Percentiles rank a stretch among this genome's conserved stretches.
Conservation (phyloP, 2,329 filamentous ascomycete species). For the Escovopsis sp. region DNA sequence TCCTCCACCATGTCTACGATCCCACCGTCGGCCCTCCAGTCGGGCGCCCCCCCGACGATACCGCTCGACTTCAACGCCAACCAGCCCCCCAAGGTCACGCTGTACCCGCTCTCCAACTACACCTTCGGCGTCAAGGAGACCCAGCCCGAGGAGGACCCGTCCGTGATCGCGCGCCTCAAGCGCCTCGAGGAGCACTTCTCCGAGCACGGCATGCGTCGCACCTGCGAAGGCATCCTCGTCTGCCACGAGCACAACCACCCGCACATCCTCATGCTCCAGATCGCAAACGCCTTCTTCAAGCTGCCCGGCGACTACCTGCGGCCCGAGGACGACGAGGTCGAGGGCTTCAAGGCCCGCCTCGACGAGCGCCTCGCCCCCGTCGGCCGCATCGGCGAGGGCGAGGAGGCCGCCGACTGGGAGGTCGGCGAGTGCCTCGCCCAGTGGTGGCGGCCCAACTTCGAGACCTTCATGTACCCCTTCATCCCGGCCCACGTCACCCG, state of each 20-base stretch:
- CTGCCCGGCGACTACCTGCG: slow-evolving; percentile 90
- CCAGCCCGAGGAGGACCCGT: slow-evolving; percentile 94
- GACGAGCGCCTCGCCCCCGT: slow-evolving; percentile 90
- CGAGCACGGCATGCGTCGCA: slow-evolving; percentile 87
- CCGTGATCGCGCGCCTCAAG: slow-evolving; percentile 80
- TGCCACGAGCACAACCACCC: slow-evolving; percentile 99
- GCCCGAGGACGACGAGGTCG: slow-evolving; percentile 77
- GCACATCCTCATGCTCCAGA: slow-evolving; percentile 97
- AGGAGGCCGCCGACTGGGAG: slow-evolving; percentile 78
- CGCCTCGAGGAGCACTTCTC: slow-evolving; percentile 92
- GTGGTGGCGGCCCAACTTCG: slow-evolving; percentile 98
- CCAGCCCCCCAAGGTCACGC: slow-evolving; percentile 76
- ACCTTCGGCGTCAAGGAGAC: slow-evolving; percentile 98
- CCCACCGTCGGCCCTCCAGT: slow-evolving; percentile 60
- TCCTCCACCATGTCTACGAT: slow-evolving; percentile 60
- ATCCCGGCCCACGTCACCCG: slow-evolving; percentile 89
- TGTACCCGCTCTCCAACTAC: slow-evolving; percentile 95
- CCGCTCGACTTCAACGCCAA: slow-evolving; percentile 77
- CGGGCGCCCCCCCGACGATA: slow-evolving; percentile 61
- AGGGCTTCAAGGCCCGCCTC: slow-evolving; percentile 84
- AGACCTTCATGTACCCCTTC: slow-evolving; percentile 99
- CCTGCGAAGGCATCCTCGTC: slow-evolving; percentile 90
- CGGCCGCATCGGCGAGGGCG: slow-evolving; percentile 71
- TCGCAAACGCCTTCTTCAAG: slow-evolving; percentile 99
- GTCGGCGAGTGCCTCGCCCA: slow-evolving; percentile 89